Evolutionary conservation across 106 monocot species (phyloP).

Genomic region (Alisma plantagoaquatica): DNA sequence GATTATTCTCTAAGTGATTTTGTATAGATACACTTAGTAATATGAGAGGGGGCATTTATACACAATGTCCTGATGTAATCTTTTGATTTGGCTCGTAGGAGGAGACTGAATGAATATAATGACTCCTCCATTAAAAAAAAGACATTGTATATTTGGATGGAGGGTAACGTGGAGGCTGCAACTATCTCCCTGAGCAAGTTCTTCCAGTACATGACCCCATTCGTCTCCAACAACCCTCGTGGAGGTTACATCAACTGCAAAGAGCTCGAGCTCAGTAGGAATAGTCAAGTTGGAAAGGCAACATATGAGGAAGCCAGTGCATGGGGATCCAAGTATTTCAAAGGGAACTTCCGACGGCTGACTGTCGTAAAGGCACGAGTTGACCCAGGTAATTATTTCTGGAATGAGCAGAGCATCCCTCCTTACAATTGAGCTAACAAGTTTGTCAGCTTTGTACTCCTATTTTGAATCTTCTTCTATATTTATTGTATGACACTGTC

Average conservation of each 20-base stretch:
- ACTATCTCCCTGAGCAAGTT: slow-evolving; percentile 14
- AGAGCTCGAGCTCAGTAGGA: slow-evolving; percentile 5
- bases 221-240: slow-evolving; percentile 5
- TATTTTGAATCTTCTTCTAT: too few species aligned
- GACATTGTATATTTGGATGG: slow-evolving; percentile 26
- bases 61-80: too few species aligned
- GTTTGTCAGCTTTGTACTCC: too few species aligned
- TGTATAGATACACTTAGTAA: too few species aligned
- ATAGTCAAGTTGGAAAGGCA: neutral
- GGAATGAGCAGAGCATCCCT: slow-evolving; percentile 5
- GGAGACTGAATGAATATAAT: too few species aligned
- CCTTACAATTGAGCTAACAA: too few species aligned
- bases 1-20: too few species aligned
- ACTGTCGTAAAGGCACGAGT: neutral
- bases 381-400: neutral
- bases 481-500: too few species aligned
- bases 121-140: too few species aligned
- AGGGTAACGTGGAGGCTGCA: slow-evolving; percentile 4
- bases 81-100: too few species aligned
- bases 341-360: slow-evolving; percentile 5
- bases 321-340: slow-evolving; percentile 5
- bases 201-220: slow-evolving; percentile 49
- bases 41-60: too few species aligned
- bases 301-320: neutral
- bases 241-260: slow-evolving; percentile 1